Base-by-base conservation (phyloP, 305 asterid species). In the Fraxinus floribunda region DNA sequence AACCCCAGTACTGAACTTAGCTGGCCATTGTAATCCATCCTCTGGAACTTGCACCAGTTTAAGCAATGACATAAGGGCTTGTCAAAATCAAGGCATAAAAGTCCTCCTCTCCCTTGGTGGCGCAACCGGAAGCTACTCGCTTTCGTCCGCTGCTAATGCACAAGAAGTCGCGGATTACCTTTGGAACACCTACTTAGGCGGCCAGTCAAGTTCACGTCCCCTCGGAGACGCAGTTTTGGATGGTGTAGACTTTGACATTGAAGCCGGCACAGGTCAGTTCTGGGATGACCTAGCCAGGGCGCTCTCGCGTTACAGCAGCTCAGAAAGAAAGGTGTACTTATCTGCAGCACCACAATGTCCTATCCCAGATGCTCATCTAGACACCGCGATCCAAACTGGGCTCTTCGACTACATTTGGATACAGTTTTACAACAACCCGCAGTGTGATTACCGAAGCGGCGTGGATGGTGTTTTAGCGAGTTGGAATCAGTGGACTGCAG, bases 311-410 rank as follows among this genome's bases (percentile, higher is more conserved):
- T 83, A 20, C 55, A 81, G 82, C 52, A 81, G 83, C 82, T 30
- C 81, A 0, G 72, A 71, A 44, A 60, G 81, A 16, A 87, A 84
- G 79, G 89, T 89, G 0, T 82, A 78, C 86, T 70, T 87, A 18
- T 79, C 89, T 6, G 91, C 91, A 0, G 88, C 91, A 46, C 91
- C 88, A 9, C 88, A 86, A 75, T 86, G 89, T 18, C 88, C 87
- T 0, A 68, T 86, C 78, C 88, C 91, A 0, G 88, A 88, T n/a
- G 83, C 78, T 0, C 66, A 75, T 39, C 16, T 88, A 79, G 35
- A 77, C 36, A 6, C 84, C 4, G 87, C 91, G 0, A 83, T 88
- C 52, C 66, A 71, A 34, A 79, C 85, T 0, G 89, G 88, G 78
- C 87, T 86, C 34, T 88, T 88, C 26, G 88, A 86, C 76, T 86